Evolutionary conservation across 2,329 filamentous ascomycete species (phyloP), one percentile per base, ranked within the genome.

Genomic region (Verticillium zaregamsianum): DNA sequence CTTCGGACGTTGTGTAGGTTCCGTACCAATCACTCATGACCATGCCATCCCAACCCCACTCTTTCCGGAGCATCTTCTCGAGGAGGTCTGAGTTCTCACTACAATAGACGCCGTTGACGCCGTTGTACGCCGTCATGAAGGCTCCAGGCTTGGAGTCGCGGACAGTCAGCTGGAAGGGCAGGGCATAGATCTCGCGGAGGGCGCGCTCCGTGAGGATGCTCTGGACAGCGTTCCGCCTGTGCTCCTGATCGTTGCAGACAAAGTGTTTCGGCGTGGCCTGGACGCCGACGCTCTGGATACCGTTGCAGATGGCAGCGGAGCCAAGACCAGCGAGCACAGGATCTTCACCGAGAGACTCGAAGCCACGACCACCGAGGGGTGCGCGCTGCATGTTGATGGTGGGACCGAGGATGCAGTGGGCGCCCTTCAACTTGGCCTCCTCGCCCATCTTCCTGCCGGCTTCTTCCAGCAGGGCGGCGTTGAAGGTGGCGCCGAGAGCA

Each of bases 21-120:
- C 83, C 84, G 66, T 76, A 82, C 84, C 84, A 87, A 70, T 87
- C 84, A 65, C 82, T 85, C 80, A 86, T 85, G 33, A 86, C 71
- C 56, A 86, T 69, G 2, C 84, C 84, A 2, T 82, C 74, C 77
- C 81, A 87, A 0, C 79, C 80, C 84, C 84, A 87, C 70, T 87
- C 84, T 55, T 76, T 74, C 12, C 84, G 76, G 35, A 87, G 71
- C 62, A 87, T 76, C 3, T 76, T 75, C 3, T 82, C 76, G 3
- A 86, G 71, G 72, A 87, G 11, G 31, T 37, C 28, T 17, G 28
- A n/a, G 9, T 81, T 84, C 71, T 86, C 83, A 63, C 80, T 83
- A 68, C 81, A 85, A 68, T 81, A 81, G 11, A 74, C 77, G 45
- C 84, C 84, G 65, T 87, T 86, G 62, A 87, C 77, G 55, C 83